Evolutionary conservation across 495 filamentous ascomycete genomes (phyloP).

Genomic region (Xylaria longipes): DNA sequence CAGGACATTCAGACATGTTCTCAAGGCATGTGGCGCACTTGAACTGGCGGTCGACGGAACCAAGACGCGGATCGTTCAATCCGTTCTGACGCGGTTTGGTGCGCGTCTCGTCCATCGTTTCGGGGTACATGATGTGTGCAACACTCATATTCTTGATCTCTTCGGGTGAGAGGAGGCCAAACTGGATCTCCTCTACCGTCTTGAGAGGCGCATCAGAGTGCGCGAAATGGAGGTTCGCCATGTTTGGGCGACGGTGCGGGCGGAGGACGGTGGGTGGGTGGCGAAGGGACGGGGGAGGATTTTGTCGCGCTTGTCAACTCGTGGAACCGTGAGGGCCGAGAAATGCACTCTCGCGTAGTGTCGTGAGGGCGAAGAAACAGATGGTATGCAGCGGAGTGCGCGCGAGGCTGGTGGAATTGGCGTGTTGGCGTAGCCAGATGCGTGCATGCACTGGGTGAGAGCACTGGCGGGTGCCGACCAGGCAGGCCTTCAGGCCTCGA

Average conservation of each 20-base stretch:
- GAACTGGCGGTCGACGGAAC: slow-evolving; percentile 91
- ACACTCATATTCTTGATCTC: slow-evolving; percentile 99
- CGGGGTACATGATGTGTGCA: slow-evolving; percentile 87
- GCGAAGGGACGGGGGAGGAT: neutral
- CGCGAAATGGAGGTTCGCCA: slow-evolving; percentile 92
- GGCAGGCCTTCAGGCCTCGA: slow-evolving; percentile 31
- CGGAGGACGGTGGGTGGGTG: slow-evolving; percentile 27
- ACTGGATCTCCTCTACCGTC: slow-evolving; percentile 97
- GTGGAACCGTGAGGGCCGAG: neutral
- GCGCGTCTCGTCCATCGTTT: slow-evolving; percentile 97
- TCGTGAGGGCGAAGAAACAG: slow-evolving; percentile 13
- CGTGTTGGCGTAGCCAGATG: neutral
- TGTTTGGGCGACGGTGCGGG: slow-evolving; percentile 54
- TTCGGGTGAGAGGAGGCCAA: slow-evolving; percentile 93
- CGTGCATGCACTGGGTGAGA: slow-evolving; percentile 19
- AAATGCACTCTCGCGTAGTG: slow-evolving; percentile 9
- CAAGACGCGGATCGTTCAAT: slow-evolving; percentile 91
- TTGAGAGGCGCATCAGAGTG: slow-evolving; percentile 95
- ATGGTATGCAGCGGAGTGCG: slow-evolving; percentile 19
- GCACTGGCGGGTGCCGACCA: slow-evolving; percentile 26
- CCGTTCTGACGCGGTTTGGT: slow-evolving; percentile 86
- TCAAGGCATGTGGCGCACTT: slow-evolving; percentile 96
- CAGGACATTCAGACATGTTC: slow-evolving; percentile 91
- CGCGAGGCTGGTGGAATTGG: neutral
- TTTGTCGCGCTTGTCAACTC: slow-evolving; percentile 7